Evolutionary conservation across 345 rosid species (phyloP), one percentile per base, ranked within the genome.

Genomic region (Corchorus capsularis): DNA sequence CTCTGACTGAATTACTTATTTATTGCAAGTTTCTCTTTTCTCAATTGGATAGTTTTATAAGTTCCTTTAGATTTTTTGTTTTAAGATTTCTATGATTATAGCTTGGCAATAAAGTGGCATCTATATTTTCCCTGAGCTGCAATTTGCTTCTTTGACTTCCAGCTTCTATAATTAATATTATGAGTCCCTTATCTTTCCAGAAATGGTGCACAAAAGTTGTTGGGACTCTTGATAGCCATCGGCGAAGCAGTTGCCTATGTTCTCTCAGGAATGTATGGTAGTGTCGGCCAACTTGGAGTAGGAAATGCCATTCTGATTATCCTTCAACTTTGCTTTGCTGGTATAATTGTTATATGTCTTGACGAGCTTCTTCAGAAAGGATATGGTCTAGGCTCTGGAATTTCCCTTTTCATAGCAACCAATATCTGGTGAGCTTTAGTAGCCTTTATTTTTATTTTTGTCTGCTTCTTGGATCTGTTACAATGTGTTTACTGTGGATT

Each of bases 281-380:
- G 86, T 68, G 87, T 90, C 0, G 72, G 84, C 8, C 92, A 88
- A 63, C 91, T 90, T 59, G 91, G 94, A 50, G 90, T 83, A 12
- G 94, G 92, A 12, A 90, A 90, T 78, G 88, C 92, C 46, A 77
- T 83, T 55, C 81, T 83, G 15, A 83, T 83, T 27, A 83, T 83
- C 65, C 45, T 83, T 64, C 85, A 83, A 79, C 85, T 83, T 62
- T 83, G 85, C 71, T 79, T 83, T 80, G 92, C 94, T 50, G 92
- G 89, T 19, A 88, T 90, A 8, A 87, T 87, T 39, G 90, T 89
- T 27, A 89, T 85, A 17, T 89, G 92, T 74, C 78, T 87, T 52
- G 90, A 87, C 45, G 88, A 88, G 77, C 92, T 88, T 83, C 92
- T 88, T 56, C 90, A 88, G 72, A 88, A 88, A 76, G 92, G 90